Percentiles rank a stretch among this genome's conserved stretches.
Evolutionary conservation across 495 filamentous ascomycete species (phyloP).

Genomic region (Penicillium paradoxum): DNA sequence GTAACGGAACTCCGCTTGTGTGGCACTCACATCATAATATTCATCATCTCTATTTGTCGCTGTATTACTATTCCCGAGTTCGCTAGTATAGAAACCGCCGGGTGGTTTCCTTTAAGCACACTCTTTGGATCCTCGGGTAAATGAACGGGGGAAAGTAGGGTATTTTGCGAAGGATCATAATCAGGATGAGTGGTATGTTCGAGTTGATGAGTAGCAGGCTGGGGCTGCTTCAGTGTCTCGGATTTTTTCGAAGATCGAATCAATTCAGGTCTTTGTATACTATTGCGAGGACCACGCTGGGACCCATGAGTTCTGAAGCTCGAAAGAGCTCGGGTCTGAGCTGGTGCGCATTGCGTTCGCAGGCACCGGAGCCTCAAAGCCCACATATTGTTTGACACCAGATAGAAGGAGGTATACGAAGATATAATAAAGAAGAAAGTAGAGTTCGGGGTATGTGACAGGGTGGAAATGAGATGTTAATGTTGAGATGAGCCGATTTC

Average conservation of each 20-base stretch:
- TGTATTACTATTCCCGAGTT: conserved; percentile 64
- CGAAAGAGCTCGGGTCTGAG: conserved; percentile 26
- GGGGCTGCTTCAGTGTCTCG: conserved; percentile 4
- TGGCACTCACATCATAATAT: conserved; percentile 55
- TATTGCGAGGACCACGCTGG: conserved; percentile 31
- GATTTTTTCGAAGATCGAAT: conserved; percentile 9
- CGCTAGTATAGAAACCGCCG: conserved; percentile 52
- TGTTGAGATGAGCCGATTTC: neutral
- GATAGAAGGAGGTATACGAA: too few relatives aligned
- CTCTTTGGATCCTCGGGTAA: conserved; percentile 59
- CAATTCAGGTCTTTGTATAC: conserved; percentile 24
- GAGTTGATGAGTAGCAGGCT: conserved; percentile 5
- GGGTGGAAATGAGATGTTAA: neutral
- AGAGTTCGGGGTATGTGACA: neutral
- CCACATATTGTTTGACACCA: conserved; percentile 25
- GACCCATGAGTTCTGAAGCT: conserved; percentile 26
- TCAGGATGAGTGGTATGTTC: conserved; percentile 16
- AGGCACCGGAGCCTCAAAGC: conserved; percentile 21
- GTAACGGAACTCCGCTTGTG: too few relatives aligned
- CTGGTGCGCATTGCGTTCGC: conserved; percentile 18
- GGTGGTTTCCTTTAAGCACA: conserved; percentile 58
- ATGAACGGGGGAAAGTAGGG: conserved; percentile 49
- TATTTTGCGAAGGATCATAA: conserved; percentile 43
- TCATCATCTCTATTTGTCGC: conserved; percentile 65
- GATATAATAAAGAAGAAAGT: neutral